These are phyloP conservation scores for Inga oerstediana DNA, from an alignment of 306 rosid genomes.

Conservation along the genomic window DNA sequence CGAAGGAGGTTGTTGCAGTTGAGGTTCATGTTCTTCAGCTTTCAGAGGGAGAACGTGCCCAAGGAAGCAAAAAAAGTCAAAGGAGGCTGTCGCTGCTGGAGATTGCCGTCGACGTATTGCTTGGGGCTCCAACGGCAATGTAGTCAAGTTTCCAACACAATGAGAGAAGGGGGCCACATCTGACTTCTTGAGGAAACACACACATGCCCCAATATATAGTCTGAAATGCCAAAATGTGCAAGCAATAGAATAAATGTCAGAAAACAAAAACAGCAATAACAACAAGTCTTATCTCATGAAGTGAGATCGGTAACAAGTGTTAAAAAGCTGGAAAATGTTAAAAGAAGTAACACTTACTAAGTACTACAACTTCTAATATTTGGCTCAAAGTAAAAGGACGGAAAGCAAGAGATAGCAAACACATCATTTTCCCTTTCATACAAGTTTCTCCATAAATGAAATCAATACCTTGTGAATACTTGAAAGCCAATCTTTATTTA, in stretches of 20 bases:
- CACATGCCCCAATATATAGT: neutral
- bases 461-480: conserved; percentile 40
- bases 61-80: no score
- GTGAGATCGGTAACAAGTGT: neutral
- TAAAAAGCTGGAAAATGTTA: neutral
- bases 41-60: no score
- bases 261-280: neutral
- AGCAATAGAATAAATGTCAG: neutral
- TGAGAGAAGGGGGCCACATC: no score
- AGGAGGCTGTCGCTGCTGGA: no score
- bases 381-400: conserved; percentile 9
- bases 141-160: no score
- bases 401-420: conserved; percentile 6
- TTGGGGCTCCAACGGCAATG: no score
- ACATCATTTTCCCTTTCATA: conserved; percentile 3
- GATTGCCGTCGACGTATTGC: no score
- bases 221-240: neutral
- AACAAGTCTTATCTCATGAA: neutral
- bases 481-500: conserved; percentile 43
- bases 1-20: no score
- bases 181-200: neutral
- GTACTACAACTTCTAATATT: conserved; percentile 10
- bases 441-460: conserved; percentile 23
- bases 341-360: neutral
- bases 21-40: no score